Evolutionary conservation across 768 basidiomycete species (phyloP).

Genomic region (Gloeopeniophorella convolvens): DNA sequence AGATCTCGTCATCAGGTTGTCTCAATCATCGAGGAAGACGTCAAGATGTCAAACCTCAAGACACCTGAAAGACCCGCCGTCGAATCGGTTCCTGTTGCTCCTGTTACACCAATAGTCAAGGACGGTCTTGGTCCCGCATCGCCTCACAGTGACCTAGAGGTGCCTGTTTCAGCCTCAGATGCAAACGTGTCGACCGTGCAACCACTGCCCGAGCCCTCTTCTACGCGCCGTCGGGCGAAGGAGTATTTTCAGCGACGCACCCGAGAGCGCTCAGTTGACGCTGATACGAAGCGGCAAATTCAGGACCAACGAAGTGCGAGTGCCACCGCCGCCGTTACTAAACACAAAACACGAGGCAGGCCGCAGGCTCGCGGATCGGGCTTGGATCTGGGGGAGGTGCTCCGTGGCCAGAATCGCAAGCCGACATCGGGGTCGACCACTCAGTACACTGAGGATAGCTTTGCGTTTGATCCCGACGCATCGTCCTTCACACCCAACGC

Average conservation of each 20-base stretch:
- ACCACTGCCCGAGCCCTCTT: constrained; percentile 8
- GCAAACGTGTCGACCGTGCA: constrained; percentile 1
- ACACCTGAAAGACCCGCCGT: too few species aligned
- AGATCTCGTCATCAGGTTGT: not conserved
- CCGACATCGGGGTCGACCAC: too few species aligned
- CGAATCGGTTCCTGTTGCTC: not conserved
- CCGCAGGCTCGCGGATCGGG: not conserved
- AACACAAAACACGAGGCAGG: not conserved
- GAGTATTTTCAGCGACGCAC: constrained; percentile 19
- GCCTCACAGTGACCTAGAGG: not conserved
- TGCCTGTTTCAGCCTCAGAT: not conserved
- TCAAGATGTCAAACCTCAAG: not conserved
- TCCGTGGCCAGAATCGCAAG: not conserved
- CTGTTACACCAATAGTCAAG: not conserved
- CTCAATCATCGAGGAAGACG: not conserved
- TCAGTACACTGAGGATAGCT: too few species aligned
- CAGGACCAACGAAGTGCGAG: not conserved
- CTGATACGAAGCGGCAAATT: not conserved
- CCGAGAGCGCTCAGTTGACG: constrained; percentile 16
- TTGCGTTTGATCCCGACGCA: constrained; percentile 13
- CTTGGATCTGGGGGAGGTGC: not conserved
- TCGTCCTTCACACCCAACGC: constrained; percentile 18
- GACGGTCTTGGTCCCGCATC: not conserved
- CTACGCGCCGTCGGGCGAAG: constrained; percentile 14
- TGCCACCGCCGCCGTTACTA: not conserved